Base-by-base conservation (phyloP, 768 basidiomycete genomes). In the Boletus sp. region DNA sequence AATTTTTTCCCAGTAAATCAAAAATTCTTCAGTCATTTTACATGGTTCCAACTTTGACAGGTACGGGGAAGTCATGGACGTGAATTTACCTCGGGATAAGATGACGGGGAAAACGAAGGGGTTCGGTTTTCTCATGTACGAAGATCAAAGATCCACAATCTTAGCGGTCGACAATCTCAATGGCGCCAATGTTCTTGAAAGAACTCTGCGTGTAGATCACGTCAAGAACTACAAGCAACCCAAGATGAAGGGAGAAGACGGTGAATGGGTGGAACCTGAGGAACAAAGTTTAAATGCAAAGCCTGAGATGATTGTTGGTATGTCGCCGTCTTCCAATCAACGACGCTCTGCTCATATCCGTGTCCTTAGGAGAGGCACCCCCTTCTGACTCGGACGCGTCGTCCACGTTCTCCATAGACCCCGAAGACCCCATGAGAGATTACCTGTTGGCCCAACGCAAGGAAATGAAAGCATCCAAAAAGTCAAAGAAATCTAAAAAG, bases 101-200 rank as follows among this genome's bases (percentile, higher is more conserved):
- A 80, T 88, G 53, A 96, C 96, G 0, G 93, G 94, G 28, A 95
- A 96, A 68, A 79, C 88, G 0, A 86, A 77, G 67, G 97, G 97
- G 2, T 99, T 98, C 70, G 95, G 84, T 9, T 99, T 98, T 77
- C 78, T 98, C 60, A 98, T 98, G 97, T 99, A 98, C 73, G 94
- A 96, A 74, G 94, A 99, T 73, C 97, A 99, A 75, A 84, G 93
- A 47, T 96, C 93, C 57, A 99, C 97, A 7, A 73, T 98, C 50
- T 80, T 99, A 48, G 97, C 97, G 9, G 96, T 99, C 59, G 97
- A 99, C 77, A 99, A 99, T 76, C 85, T 99, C 73, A 98, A 97
- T 67, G 97, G 97, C 41, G 92, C 94, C 47, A 84, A 85, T 52
- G 88, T 98, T 41, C 76, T 97, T 33, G 92, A 89, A 15, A 80